A percentile compares a stretch with the other conserved stretches of the same genome.
Evolutionary conservation across 768 basidiomycete genomes (phyloP).

Genomic region (Boletus pseudo-olivaceus): DNA sequence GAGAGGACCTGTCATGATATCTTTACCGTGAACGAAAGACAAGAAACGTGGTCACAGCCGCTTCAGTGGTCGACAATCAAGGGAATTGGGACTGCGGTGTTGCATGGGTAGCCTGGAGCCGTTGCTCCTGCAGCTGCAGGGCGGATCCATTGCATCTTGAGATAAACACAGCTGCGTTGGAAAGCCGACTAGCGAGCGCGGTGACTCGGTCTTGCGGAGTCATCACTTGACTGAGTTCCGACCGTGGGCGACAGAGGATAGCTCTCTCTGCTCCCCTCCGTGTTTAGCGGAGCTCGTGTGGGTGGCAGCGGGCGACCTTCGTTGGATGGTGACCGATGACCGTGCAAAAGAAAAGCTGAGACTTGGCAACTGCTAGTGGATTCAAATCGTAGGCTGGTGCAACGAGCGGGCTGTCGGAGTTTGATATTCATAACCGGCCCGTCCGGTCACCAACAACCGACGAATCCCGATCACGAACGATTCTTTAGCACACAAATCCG

Average conservation of each 20-base stretch:
- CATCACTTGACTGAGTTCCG: no score
- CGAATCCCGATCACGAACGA: no score
- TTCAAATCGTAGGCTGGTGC: no score
- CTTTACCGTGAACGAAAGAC: background rate
- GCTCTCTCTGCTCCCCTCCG: no score
- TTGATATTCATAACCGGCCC: background rate
- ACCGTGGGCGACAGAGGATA: no score
- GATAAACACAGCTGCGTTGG: background rate
- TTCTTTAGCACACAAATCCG: background rate
- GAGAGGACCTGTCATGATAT: constrained; percentile 1
- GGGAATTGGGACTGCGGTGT: background rate
- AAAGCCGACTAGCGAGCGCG: background rate
- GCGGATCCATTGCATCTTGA: background rate
- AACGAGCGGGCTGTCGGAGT: background rate
- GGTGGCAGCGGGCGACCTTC: no score
- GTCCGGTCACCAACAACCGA: no score
- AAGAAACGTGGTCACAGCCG: no score
- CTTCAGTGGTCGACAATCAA: background rate
- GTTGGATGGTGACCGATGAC: no score
- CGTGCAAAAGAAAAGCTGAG: no score
- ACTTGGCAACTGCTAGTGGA: background rate
- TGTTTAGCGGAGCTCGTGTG: no score
- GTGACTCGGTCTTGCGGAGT: background rate
- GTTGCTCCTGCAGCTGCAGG: background rate
- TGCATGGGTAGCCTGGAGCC: no score